Conservation (phyloP, 2,329 filamentous ascomycete genomes). For the Scedosporium boydii region DNA sequence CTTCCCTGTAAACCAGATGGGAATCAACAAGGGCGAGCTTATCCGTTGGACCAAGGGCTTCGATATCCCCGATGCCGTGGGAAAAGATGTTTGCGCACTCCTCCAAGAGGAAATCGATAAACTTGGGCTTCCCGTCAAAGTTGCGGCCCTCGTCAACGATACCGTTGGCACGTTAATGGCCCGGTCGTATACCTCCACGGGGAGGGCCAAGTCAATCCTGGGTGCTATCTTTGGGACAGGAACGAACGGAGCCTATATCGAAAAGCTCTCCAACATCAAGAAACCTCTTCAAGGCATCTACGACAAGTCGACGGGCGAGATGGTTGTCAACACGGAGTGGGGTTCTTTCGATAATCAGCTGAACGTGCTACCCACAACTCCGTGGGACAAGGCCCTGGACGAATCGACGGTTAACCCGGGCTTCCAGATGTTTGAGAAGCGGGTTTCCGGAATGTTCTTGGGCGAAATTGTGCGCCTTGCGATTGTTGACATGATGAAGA, state of each 20-base stretch:
- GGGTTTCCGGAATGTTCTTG: constrained; percentile 95
- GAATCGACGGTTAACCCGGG: constrained; percentile 78
- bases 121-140: constrained; percentile 77
- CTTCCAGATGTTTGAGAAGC: constrained; percentile 98
- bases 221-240: constrained; percentile 96
- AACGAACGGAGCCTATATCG: constrained; percentile 94
- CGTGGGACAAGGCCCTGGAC: constrained; percentile 75
- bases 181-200: constrained; percentile 85
- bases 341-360: constrained; percentile 95
- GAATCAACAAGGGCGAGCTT: constrained; percentile 88
- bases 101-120: constrained; percentile 85
- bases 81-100: constrained; percentile 87
- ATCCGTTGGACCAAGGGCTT: constrained; percentile 99
- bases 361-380: constrained; percentile 75
- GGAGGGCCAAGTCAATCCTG: constrained; percentile 77
- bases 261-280: constrained; percentile 77
- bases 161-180: constrained; percentile 98
- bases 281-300: constrained; percentile 65
- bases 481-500: constrained; percentile 61
- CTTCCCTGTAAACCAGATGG: constrained; percentile 88
- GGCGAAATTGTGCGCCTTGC: constrained; percentile 83
- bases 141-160: constrained; percentile 95
- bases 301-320: constrained; percentile 74
- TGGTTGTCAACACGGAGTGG: constrained; percentile 99
- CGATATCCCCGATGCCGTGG: constrained; percentile 87